A percentile compares a stretch with the other conserved stretches of the same genome.
phyloP scores from a whole-genome alignment of 768 basidiomycete genomes.

The Kwoniella heveanensis region DNA sequence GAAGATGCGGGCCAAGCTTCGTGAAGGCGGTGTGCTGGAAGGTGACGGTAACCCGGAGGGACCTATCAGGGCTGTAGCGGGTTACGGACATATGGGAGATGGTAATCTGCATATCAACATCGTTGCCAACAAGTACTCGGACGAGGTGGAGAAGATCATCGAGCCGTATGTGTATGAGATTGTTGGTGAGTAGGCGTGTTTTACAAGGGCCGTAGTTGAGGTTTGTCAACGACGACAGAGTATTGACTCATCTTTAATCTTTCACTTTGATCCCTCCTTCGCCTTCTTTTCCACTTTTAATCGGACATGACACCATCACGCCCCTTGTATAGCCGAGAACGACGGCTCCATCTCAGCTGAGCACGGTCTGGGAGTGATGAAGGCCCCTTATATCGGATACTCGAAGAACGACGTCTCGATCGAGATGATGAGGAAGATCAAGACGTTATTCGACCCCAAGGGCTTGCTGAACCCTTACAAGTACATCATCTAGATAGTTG shows the following conservation, averaged over 20 bases:
- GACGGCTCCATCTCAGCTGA: slow-evolving; percentile 94
- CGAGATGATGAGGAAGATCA: slow-evolving; percentile 84
- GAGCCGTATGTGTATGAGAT: slow-evolving; percentile 96
- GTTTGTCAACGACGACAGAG: too few relatives aligned
- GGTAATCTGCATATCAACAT: slow-evolving; percentile 94
- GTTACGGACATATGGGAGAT: slow-evolving; percentile 96
- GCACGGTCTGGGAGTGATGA: slow-evolving; percentile 92
- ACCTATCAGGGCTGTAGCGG: slow-evolving; percentile 76
- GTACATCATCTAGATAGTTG: slow-evolving; percentile 36
- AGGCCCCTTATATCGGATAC: slow-evolving; percentile 82
- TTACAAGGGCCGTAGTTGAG: too few relatives aligned
- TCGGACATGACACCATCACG: too few relatives aligned
- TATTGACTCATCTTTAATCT: too few relatives aligned
- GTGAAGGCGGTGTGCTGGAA: slow-evolving; percentile 59
- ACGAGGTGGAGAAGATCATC: slow-evolving; percentile 79
- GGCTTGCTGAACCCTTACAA: slow-evolving; percentile 82
- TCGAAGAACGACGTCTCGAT: slow-evolving; percentile 78
- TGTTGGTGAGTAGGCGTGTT: slow-evolving; percentile 64
- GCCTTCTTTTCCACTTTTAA: not conserved
- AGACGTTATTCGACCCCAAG: slow-evolving; percentile 81
- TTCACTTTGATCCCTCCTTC: too few relatives aligned
- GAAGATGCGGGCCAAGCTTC: slow-evolving; percentile 70
- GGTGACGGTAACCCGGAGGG: slow-evolving; percentile 59
- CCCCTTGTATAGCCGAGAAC: slow-evolving; percentile 59
- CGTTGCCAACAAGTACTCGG: slow-evolving; percentile 75